Base-by-base conservation (phyloP, 202 grass and related monocot genomes). In the Carex arenaria region DNA sequence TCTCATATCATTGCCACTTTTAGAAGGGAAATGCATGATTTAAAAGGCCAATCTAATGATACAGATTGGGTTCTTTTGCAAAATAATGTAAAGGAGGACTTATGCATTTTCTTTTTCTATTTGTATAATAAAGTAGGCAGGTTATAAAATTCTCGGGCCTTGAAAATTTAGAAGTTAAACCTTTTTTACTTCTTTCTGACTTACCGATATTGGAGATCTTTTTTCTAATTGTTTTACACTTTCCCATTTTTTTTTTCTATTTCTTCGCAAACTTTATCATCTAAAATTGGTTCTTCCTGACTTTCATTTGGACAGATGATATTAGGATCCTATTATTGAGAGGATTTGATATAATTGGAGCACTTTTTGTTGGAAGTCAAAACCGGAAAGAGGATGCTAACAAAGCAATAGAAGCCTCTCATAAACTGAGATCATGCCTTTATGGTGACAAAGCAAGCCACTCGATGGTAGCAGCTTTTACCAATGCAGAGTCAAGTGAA, bases 331-430 rank as follows among this genome's bases (percentile, higher is more conserved):
- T 98, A 69, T 86, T 98, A 19, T 67, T 87, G 34, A 87, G 88
- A 62, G 95, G 95, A 49, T 92, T 98, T 83, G 87, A 95, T 84
- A 90, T 95, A 77, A 77, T 98, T 5, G 95, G 95, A 61, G 90
- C 71, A 36, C 67, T 98, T n/a, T 83, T 89, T 72, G 80, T 92
- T 47, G 83, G 87, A 12, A 42, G 68, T 87, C 45, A 61, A 38
- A 82, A 75, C 60, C 83, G 18, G 2, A 82, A 54, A 67, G 61
- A 87, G 53, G 83, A 87, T 86, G 79, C 83, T 61, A 0, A 45
- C 1, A 84, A 86, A 55, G 89, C 85, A 14, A 80, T 98, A 65
- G 72, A 93, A 49, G 60, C 84, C 22, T 85, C 87, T 19, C 63
- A 66, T 15, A 85, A 63, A 68, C 72, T 95, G 77, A 95, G 90